Percentiles rank a stretch among this genome's conserved stretches.
phyloP scores from a whole-genome alignment of 129 eudicot species.

The Daucus carota region DNA sequence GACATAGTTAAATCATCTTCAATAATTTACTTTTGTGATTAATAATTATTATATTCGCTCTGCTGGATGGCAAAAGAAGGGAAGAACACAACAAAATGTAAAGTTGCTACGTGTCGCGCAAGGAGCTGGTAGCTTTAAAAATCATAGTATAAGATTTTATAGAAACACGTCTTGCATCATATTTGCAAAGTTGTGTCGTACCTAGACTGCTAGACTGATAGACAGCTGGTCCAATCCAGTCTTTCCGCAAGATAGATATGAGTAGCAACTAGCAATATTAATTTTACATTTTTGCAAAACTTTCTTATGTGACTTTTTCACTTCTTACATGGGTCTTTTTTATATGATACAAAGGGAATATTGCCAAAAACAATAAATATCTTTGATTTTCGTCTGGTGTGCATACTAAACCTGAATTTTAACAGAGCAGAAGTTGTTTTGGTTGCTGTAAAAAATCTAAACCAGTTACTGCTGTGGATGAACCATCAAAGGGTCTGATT shows the following conservation, averaged over 20 bases:
- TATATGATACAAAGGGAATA: background rate
- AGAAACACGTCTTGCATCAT: background rate
- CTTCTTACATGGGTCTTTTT: background rate
- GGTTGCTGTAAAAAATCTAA: constrained; percentile 56
- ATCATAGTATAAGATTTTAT: background rate
- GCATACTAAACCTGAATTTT: constrained; percentile 33
- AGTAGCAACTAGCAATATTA: background rate
- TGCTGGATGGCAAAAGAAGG: background rate
- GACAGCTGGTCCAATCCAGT: background rate
- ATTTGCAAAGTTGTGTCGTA: background rate
- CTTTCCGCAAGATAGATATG: background rate
- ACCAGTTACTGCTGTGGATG: constrained; percentile 44
- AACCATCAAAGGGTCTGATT: constrained; percentile 50
- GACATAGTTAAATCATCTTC: background rate
- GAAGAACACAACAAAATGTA: background rate
- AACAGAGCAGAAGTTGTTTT: constrained; percentile 77
- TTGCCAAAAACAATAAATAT: background rate
- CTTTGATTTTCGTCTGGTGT: constrained; percentile 11
- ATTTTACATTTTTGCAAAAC: background rate
- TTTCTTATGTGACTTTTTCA: background rate
- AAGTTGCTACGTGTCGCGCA: background rate
- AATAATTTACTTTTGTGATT: background rate
- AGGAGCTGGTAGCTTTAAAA: background rate
- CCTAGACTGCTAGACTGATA: background rate
- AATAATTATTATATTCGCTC: background rate